Percentiles rank a stretch among this genome's conserved stretches.
These are phyloP conservation scores for Pterulicium gracile DNA, from an alignment of 1,284 basidiomycete genomes.

Conservation along the genomic window DNA sequence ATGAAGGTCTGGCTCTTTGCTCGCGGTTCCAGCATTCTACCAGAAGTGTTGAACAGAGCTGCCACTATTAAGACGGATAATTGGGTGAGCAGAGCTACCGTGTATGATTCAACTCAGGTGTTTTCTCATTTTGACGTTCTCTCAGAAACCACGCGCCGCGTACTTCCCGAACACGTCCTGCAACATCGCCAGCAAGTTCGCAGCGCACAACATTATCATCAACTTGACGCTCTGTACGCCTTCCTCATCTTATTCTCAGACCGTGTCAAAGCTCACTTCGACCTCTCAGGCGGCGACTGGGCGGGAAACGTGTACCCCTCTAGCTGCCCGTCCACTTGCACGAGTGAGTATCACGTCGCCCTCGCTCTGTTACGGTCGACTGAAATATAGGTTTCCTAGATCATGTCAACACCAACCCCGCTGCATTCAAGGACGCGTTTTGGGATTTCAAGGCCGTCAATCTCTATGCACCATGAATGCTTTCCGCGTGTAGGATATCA, in stretches of 20 bases:
- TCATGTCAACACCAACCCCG: too few relatives aligned
- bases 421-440: too few relatives aligned
- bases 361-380: too few relatives aligned
- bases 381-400: too few relatives aligned
- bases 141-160: conserved; percentile 32
- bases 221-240: conserved; percentile 35
- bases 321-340: conserved; percentile 17
- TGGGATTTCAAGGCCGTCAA: too few relatives aligned
- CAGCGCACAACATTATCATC: conserved; percentile 50
- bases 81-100: conserved; percentile 35
- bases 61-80: conserved; percentile 29
- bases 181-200: conserved; percentile 39
- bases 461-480: too few relatives aligned
- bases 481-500: too few relatives aligned
- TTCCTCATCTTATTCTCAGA: conserved; percentile 19
- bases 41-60: conserved; percentile 30
- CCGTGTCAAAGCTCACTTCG: conserved; percentile 22
- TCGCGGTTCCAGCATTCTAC: conserved; percentile 29
- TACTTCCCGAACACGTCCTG: conserved; percentile 45
- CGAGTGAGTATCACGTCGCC: too few relatives aligned
- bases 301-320: conserved; percentile 31
- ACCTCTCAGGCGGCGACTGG: conserved; percentile 45
- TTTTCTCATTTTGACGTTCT: too few relatives aligned
- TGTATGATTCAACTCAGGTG: too few relatives aligned
- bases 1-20: conserved; percentile 46